Evolutionary conservation across 345 rosid species (phyloP).

Genomic region (Luvunga scandens): DNA sequence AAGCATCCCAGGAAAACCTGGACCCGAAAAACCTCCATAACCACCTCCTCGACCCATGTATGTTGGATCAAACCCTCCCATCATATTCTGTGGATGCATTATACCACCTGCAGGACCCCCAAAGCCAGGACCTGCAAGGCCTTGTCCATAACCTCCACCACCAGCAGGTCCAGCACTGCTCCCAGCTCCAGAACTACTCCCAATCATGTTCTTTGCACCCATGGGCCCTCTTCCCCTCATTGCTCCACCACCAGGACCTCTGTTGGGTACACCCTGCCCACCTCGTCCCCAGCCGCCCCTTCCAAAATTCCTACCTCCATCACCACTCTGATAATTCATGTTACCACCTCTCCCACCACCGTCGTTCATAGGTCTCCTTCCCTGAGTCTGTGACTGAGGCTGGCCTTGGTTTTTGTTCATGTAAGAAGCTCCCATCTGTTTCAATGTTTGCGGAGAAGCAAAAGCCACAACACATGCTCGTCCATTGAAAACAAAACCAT

Average conservation of each 20-base stretch:
- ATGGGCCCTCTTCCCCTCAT: constrained; percentile 55
- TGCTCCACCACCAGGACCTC: constrained; percentile 65
- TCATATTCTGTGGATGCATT: constrained; percentile 81
- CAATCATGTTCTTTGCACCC: constrained; percentile 60
- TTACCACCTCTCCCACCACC: constrained; percentile 67
- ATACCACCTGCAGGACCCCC: constrained; percentile 62
- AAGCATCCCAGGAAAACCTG: constrained; percentile 74
- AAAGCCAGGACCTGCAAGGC: constrained; percentile 63
- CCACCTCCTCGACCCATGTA: constrained; percentile 77
- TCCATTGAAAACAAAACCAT: constrained; percentile 66
- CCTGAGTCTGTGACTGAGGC: constrained; percentile 61
- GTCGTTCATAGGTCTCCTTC: constrained; percentile 67
- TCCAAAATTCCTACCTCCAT: constrained; percentile 67
- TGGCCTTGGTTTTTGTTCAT: constrained; percentile 62
- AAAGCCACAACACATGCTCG: constrained; percentile 82
- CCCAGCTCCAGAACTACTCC: constrained; percentile 37
- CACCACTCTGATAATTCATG: constrained; percentile 66
- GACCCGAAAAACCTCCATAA: constrained; percentile 74
- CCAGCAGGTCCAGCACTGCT: constrained; percentile 22
- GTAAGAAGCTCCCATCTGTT: constrained; percentile 77
- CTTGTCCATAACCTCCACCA: constrained; percentile 73
- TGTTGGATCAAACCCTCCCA: constrained; percentile 80
- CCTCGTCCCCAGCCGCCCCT: constrained; percentile 80
- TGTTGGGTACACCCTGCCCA: constrained; percentile 55
- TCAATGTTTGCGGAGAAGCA: constrained; percentile 79